Evolutionary conservation across 192 early-diverging fungal species (phyloP).

Genomic region (Coemansia asiatica): DNA sequence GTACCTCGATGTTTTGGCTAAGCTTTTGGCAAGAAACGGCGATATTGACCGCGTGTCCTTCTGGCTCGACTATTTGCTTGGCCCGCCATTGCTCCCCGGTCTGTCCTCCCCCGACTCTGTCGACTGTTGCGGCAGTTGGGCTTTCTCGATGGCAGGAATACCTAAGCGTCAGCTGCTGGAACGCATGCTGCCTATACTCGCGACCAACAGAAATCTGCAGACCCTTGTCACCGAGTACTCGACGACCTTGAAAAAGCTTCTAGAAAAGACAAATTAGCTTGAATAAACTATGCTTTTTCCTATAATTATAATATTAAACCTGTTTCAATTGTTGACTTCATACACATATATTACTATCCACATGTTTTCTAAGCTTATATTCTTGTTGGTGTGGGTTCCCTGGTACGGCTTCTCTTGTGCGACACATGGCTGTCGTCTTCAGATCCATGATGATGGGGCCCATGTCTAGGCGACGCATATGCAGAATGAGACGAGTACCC

Average conservation of each 20-base stretch:
- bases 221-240: constrained; percentile 62
- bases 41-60: constrained; percentile 11
- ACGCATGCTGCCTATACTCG: constrained; percentile 67
- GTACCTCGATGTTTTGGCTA: constrained; percentile 23
- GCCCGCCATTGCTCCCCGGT: constrained; percentile 27
- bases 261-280: not conserved
- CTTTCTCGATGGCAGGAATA: constrained; percentile 37
- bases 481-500: not conserved
- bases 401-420: constrained; percentile 43
- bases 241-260: constrained; percentile 11
- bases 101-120: not conserved
- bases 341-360: not conserved
- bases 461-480: not conserved
- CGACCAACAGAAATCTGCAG: constrained; percentile 68
- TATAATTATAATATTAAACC: too few relatives aligned
- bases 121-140: constrained; percentile 8
- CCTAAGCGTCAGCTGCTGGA: constrained; percentile 67
- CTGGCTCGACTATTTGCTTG: constrained; percentile 46
- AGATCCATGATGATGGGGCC: not conserved
- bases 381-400: constrained; percentile 39
- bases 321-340: too few relatives aligned
- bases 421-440: constrained; percentile 11
- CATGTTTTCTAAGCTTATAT: not conserved
- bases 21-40: constrained; percentile 15
- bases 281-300: constrained; percentile 10